These are phyloP conservation scores for Neurospora cerealis DNA, from an alignment of 495 filamentous ascomycete genomes.

Conservation along the genomic window DNA sequence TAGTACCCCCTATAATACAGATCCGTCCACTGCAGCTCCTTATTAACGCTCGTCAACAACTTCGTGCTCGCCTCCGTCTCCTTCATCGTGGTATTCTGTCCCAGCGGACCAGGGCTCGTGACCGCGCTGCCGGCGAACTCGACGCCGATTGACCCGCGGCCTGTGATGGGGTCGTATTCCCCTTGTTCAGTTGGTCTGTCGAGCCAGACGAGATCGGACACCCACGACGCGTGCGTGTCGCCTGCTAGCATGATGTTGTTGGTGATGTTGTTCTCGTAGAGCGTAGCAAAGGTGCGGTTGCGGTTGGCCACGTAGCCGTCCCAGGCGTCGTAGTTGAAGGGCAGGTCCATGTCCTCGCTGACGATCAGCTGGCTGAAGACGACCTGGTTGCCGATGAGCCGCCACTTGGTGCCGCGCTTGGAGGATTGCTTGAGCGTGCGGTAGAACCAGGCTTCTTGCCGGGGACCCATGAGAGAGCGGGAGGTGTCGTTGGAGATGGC, in stretches of 20 bases:
- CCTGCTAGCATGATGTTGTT: slow-evolving; percentile 61
- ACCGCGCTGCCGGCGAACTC: slow-evolving; percentile 60
- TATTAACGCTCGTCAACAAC: slow-evolving; percentile 39
- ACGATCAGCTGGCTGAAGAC: slow-evolving; percentile 49
- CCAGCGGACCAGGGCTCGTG: slow-evolving; percentile 38
- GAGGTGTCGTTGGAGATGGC: slow-evolving; percentile 47
- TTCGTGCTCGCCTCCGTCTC: slow-evolving; percentile 9
- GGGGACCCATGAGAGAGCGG: slow-evolving; percentile 52
- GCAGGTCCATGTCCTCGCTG: slow-evolving; percentile 29
- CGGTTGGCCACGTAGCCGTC: slow-evolving; percentile 55
- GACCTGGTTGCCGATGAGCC: slow-evolving; percentile 56
- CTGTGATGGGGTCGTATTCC: slow-evolving; percentile 45
- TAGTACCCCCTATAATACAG: slow-evolving; percentile 58
- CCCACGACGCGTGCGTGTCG: slow-evolving; percentile 55
- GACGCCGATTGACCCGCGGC: slow-evolving; percentile 50
- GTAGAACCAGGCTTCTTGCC: slow-evolving; percentile 64
- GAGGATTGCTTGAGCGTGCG: slow-evolving; percentile 42
- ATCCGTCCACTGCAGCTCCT: slow-evolving; percentile 58
- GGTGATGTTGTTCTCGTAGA: slow-evolving; percentile 50
- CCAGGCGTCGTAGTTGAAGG: slow-evolving; percentile 53
- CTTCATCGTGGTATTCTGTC: slow-evolving; percentile 30
- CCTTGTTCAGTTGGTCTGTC: slow-evolving; percentile 25
- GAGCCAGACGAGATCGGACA: slow-evolving; percentile 54
- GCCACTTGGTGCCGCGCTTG: slow-evolving; percentile 48
- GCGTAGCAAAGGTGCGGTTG: slow-evolving; percentile 48